Evolutionary conservation across 495 filamentous ascomycete genomes (phyloP), one percentile per base, ranked within the genome.

Genomic region (Talaromyces ruber): DNA sequence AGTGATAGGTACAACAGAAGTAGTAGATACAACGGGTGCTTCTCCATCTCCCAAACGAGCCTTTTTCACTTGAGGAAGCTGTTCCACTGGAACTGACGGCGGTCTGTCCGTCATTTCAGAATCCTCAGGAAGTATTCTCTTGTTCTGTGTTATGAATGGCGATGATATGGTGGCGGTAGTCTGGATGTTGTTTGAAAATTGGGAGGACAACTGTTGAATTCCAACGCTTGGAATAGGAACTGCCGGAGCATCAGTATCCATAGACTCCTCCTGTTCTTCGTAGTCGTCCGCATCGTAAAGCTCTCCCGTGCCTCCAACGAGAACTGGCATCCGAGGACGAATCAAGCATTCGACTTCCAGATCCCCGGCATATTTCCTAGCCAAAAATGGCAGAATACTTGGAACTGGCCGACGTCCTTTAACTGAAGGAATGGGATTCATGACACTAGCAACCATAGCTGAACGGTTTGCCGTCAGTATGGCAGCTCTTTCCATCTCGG

Each of bases 321-420:
- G 74, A 16, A 75, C 64, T 4, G 84, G 85, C 83, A 86, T 84
- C 51, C 85, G 79, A 0, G 89, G 88, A 30, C 86, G 77, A 6
- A 96, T 74, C 59, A 97, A 64, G 18, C 84, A 79, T 71, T 96
- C 91, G 0, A 93, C 87, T 18, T 80, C 82, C 61, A 83, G 72
- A 51, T 85, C 79, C 30, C 77, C 73, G 1, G 85, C 76, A 66
- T 84, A 88, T 50, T 76, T 76, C 59, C 83, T 76, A 25, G 82
- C 82, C 26, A 96, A 74, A 64, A 93, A 87, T 6, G 92, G 92
- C 28, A 97, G 72, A 54, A 96, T 87, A 66, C 88, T 91, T 14
- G 84, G 76, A 61, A 81, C 81, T 43, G 78, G 79, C 29, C 73
- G 78, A 28, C 80, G 80, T 2, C 84, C 83, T 51, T 81, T 81